These are phyloP conservation scores for Grammothele lineata DNA, from an alignment of 768 basidiomycete genomes.

Conservation along the genomic window DNA sequence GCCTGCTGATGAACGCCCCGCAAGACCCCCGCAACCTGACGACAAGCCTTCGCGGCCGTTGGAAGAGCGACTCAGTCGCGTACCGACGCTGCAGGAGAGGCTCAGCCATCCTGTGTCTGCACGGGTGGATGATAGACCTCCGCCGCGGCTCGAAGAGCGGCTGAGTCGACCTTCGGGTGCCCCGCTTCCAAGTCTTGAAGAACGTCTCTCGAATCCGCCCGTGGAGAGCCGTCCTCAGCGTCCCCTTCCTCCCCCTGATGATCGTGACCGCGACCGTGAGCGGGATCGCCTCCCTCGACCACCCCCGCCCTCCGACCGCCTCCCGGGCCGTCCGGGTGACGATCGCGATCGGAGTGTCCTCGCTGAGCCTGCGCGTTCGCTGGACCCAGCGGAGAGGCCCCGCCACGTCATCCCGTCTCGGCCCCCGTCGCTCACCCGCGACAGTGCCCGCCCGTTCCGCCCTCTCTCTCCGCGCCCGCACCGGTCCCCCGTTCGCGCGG, in stretches of 20 bases:
- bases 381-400: neutral
- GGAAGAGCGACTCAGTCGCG: slow-evolving; percentile 22
- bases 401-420: neutral
- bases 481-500: slow-evolving; percentile 24
- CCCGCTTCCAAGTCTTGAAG: slow-evolving; percentile 19
- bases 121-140: slow-evolving; percentile 7
- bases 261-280: slow-evolving; percentile 4
- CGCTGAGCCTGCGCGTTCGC: slow-evolving; percentile 11
- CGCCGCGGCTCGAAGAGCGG: slow-evolving; percentile 21
- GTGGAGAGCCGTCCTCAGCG: slow-evolving; percentile 17
- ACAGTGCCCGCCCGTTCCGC: slow-evolving; percentile 23
- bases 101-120: slow-evolving; percentile 13
- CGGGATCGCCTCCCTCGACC: slow-evolving; percentile 8
- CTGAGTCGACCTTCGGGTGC: slow-evolving; percentile 14
- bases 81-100: slow-evolving; percentile 22
- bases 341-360: slow-evolving; percentile 12
- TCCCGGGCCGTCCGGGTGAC: slow-evolving; percentile 5
- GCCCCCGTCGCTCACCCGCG: slow-evolving; percentile 16
- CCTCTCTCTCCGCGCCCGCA: slow-evolving; percentile 12
- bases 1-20: slow-evolving; percentile 17
- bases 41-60: slow-evolving; percentile 16
- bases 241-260: slow-evolving; percentile 8
- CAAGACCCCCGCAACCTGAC: slow-evolving; percentile 11
- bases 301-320: no score
- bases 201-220: slow-evolving; percentile 18